Base-by-base conservation (phyloP, 31 red algal genomes). In the Bonnemaisonia californica region DNA sequence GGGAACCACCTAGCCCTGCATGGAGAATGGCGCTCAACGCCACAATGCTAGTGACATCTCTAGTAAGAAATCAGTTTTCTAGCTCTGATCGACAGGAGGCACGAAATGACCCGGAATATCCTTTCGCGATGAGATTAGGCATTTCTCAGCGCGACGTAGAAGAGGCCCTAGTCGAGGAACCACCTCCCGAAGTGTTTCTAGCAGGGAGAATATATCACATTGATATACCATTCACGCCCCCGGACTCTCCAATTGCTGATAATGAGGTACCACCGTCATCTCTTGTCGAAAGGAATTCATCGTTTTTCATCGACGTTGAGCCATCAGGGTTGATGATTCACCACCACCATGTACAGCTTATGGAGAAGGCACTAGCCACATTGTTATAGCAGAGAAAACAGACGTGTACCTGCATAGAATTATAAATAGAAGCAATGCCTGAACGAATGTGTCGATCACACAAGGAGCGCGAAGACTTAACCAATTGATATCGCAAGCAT, bases 171-270 rank as follows among this genome's bases (percentile, higher is more conserved):
- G 61, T 60, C 37, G 67, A 76, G 38, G 61, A 65, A 37, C 39
- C 42, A 65, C 69, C 71, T 31, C 32, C 27, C 32, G 74, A 85
- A n/a, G 54, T 92, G 66, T 78, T 57, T 7, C 69, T 92, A 16
- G 89, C 69, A 19, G 89, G 89, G 2, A 28, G 54, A 9, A 54
- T 92, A 1, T 85, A 68, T 39, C 82, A 86, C 27, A 19, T 92
- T 21, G 89, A 85, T 30, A 60, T 75, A 19, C 12, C 59, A 61
- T 79, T 89, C 54, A 77, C 88, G 0, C 59, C 42, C 21, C 54
- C 70, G 21, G 51, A 41, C 39, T 39, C 22, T 41, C 33, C 36
- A 18, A 59, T 55, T 29, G 33, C 23, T 23, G 57, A 37, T 1
- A 33, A 12, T 5, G 40, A 37, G 24, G 45, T 48, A 1, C 40